Percentiles rank a stretch among this genome's conserved stretches.
Conservation (phyloP, 805 yeast genomes). For the Metahyphopichia silvanorum region DNA sequence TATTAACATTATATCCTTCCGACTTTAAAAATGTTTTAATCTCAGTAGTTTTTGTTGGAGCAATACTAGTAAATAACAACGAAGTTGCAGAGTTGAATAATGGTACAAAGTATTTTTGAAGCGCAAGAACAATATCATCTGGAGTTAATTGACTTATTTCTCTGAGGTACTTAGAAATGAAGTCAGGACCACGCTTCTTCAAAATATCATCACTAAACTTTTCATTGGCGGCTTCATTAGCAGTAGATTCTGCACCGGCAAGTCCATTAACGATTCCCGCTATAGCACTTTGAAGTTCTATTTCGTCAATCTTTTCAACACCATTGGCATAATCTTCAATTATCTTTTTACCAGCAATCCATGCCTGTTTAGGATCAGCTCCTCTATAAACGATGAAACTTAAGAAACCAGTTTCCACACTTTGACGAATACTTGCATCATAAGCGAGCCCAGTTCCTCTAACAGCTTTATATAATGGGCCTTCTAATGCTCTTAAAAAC, state of each 20-base stretch:
- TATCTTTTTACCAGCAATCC: constrained; percentile 60
- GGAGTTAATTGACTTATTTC: constrained; percentile 51
- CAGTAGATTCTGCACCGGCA: constrained; percentile 67
- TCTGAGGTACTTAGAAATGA: constrained; percentile 49
- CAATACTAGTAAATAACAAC: constrained; percentile 66
- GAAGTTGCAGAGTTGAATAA: constrained; percentile 59
- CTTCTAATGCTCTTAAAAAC: constrained; percentile 82
- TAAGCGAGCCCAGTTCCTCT: constrained; percentile 94
- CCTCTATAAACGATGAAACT: constrained; percentile 74
- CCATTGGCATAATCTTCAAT: constrained; percentile 62
- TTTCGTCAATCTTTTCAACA: constrained; percentile 48
- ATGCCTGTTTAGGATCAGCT: constrained; percentile 70
- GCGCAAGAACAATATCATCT: constrained; percentile 47
- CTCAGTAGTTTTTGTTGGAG: constrained; percentile 56
- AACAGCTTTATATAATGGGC: constrained; percentile 95
- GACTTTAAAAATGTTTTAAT: constrained; percentile 45
- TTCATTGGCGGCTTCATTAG: constrained; percentile 58
- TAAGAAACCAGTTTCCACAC: constrained; percentile 65
- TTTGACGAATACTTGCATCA: constrained; percentile 66
- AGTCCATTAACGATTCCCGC: constrained; percentile 70
- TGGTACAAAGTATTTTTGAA: constrained; percentile 60
- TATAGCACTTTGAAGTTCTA: constrained; percentile 67
- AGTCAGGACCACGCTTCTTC: constrained; percentile 68
- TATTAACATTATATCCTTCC: constrained; percentile 57
- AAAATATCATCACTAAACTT: constrained; percentile 67